phyloP scores from a whole-genome alignment of 768 basidiomycete species.

The Suillus occidentalis region DNA sequence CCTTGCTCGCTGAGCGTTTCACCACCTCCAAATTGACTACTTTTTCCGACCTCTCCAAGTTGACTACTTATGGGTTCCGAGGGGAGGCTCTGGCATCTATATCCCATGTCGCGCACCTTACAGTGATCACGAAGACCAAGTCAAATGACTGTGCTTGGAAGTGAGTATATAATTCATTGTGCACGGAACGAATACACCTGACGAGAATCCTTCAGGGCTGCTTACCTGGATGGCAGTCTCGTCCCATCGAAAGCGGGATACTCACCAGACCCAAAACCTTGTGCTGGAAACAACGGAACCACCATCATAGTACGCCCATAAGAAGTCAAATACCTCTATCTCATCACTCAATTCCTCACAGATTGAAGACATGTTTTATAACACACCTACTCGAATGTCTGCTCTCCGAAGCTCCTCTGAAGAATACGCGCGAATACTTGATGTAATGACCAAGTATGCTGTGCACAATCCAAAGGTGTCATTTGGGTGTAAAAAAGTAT shows the following conservation, averaged over 20 bases:
- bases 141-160: slow-evolving; percentile 87
- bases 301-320: slow-evolving; percentile 65
- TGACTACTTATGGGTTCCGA: slow-evolving; percentile 93
- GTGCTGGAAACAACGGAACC: slow-evolving; percentile 94
- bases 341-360: slow-evolving; percentile 31
- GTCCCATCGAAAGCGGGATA: slow-evolving; percentile 70
- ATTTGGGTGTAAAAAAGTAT: slow-evolving; percentile 90
- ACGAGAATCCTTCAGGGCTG: slow-evolving; percentile 51
- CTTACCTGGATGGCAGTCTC: slow-evolving; percentile 77
- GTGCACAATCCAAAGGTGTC: slow-evolving; percentile 88
- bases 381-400: slow-evolving; percentile 83
- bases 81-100: slow-evolving; percentile 97
- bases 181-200: neutral
- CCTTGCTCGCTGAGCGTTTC: slow-evolving; percentile 90
- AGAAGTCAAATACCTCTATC: neutral
- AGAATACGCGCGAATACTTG: slow-evolving; percentile 88
- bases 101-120: slow-evolving; percentile 88
- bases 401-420: slow-evolving; percentile 84
- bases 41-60: slow-evolving; percentile 81
- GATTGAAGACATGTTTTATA: slow-evolving; percentile 97
- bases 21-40: slow-evolving; percentile 91
- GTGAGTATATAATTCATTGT: slow-evolving; percentile 48
- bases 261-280: slow-evolving; percentile 77
- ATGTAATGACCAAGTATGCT: slow-evolving; percentile 91
- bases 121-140: slow-evolving; percentile 89